Evolutionary conservation across 371 early-diverging fungal genomes (phyloP), one percentile per base, ranked within the genome.

Genomic region (Mortierella sp.): DNA sequence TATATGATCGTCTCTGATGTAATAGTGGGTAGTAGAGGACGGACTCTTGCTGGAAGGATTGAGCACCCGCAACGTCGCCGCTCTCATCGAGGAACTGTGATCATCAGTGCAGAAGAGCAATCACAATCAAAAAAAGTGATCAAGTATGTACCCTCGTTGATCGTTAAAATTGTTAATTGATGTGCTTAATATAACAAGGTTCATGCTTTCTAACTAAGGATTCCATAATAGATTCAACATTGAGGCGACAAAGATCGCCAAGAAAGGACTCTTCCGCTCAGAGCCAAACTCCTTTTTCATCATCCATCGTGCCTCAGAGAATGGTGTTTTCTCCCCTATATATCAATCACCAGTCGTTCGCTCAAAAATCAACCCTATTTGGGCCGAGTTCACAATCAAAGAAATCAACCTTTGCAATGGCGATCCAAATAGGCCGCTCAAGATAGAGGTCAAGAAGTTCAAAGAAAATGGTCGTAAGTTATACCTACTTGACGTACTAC

Each of bases 381-480:
- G 60, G 63, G 33, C 69, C 22, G 70, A 74, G 59, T 78, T 83
- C 48, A 55, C 67, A 13, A 76, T 83, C 32, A 83, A 75, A 7
- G 84, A 83, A 24, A 66, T 74, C 24, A 58, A 74, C n/a, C 76
- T 84, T 19, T 80, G 84, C 45, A 84, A 84, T 24, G 82, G 84
- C 10, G 84, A 84, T 61, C 77, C 67, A 7, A 65, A 81, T 58
- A 55, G 84, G 62, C 62, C 62, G 40, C 65, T 84, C 24, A 68
- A 77, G 64, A 67, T 83, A 28, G 83, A 77, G 45, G 70, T 84
- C 47, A 77, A 70, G 28, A 76, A 83, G 65, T 67, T 72, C 63
- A 84, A 83, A 62, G 59, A 65, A 16, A 83, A 72, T 61, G 83
- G 84, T n/a, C 67, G 83, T 84, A 70, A 62, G 62, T 33, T 19